Percentiles rank a stretch among this genome's conserved stretches.
Evolutionary conservation across 2,329 filamentous ascomycete species (phyloP).

Genomic region (Podosphaera leucotricha): DNA sequence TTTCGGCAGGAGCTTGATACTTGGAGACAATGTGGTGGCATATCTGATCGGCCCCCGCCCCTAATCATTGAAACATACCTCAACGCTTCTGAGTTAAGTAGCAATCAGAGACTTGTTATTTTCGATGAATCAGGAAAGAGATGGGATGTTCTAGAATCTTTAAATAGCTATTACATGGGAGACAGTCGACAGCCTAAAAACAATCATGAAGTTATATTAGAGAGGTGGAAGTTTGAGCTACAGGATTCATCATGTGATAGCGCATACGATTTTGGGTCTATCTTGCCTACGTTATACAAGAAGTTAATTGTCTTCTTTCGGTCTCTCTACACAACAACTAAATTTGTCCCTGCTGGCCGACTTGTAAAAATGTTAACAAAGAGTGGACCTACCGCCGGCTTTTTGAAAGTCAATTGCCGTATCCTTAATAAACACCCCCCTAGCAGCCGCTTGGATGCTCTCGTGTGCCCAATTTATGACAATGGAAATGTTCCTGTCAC

Average conservation of each 20-base stretch:
- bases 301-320: constrained; percentile 89
- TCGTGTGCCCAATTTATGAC: constrained; percentile 48
- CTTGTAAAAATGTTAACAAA: constrained; percentile 52
- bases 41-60: constrained; percentile 55
- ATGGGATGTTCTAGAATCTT: constrained; percentile 73
- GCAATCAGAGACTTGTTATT: constrained; percentile 69
- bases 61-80: constrained; percentile 81
- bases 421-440: constrained; percentile 36
- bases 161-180: constrained; percentile 35
- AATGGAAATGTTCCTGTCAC: constrained; percentile 33
- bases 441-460: constrained; percentile 36
- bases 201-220: constrained; percentile 56
- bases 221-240: constrained; percentile 75
- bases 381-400: constrained; percentile 33
- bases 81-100: constrained; percentile 53
- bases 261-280: constrained; percentile 32
- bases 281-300: constrained; percentile 79
- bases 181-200: constrained; percentile 17
- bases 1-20: constrained; percentile 57
- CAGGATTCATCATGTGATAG: constrained; percentile 31
- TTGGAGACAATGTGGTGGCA: constrained; percentile 62
- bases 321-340: constrained; percentile 60
- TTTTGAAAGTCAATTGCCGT: constrained; percentile 56
- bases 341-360: constrained; percentile 69
- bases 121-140: constrained; percentile 75